Conservation (phyloP, 139 green algal genomes). For the Chlamydomonas sp. region DNA sequence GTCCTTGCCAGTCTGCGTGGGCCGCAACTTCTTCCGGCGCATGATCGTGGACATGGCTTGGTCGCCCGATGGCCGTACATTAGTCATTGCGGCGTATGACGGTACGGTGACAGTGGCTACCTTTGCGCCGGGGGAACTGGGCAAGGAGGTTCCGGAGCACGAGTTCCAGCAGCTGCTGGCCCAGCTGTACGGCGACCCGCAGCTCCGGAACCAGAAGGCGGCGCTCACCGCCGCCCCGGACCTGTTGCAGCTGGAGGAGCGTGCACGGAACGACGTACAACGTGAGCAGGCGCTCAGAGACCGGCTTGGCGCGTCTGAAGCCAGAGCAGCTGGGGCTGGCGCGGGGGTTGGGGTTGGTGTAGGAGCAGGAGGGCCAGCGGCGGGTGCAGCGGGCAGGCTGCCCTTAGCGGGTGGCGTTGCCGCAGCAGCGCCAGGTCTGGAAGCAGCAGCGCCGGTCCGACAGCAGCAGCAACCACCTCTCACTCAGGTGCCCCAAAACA, state of each 20-base stretch:
- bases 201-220: background rate
- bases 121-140: constrained; percentile 47
- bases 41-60: constrained; percentile 86
- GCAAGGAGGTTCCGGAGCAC: constrained; percentile 46
- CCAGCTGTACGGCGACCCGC: constrained; percentile 68
- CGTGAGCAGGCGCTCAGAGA: constrained; percentile 14
- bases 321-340: background rate
- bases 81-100: constrained; percentile 82
- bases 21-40: background rate
- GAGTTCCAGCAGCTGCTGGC: constrained; percentile 64
- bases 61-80: constrained; percentile 80
- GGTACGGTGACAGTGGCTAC: constrained; percentile 64
- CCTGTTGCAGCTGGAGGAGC: constrained; percentile 48
- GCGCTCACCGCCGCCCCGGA: constrained; percentile 47
- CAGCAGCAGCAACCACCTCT: background rate
- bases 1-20: constrained; percentile 44
- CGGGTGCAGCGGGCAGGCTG: background rate
- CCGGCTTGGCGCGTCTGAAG: background rate
- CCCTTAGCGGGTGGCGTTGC: background rate
- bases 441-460: background rate
- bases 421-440: background rate
- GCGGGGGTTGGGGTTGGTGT: background rate
- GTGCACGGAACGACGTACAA: background rate
- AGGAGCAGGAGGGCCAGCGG: background rate
- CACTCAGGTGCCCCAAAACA: too few relatives aligned